These are phyloP conservation scores for Dioszegia hungarica DNA, from an alignment of 768 basidiomycete genomes.

Conservation along the genomic window DNA sequence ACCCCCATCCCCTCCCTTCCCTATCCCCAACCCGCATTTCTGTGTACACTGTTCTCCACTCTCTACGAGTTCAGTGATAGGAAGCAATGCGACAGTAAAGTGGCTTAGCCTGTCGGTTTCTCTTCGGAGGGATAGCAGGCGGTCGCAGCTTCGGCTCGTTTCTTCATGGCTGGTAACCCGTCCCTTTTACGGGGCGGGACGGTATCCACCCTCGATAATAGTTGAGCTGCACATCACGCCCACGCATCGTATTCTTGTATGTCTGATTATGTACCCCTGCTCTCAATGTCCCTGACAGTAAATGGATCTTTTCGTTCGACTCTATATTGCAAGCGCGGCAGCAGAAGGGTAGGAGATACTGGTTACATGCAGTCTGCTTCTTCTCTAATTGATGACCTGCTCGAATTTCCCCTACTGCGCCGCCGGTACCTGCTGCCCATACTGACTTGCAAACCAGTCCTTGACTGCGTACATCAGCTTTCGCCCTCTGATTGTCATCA, in stretches of 20 bases:
- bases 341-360: no score
- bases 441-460: constrained; percentile 44
- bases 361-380: no score
- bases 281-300: no score
- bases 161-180: no score
- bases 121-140: neutral
- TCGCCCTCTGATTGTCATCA: neutral
- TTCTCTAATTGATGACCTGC: neutral
- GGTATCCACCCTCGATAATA: neutral
- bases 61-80: constrained; percentile 35
- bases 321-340: no score
- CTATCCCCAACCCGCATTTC: constrained; percentile 5
- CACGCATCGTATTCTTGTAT: no score
- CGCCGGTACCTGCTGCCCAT: constrained; percentile 33
- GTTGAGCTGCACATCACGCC: constrained; percentile 24
- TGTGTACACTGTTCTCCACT: constrained; percentile 37
- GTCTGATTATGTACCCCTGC: no score
- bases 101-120: neutral
- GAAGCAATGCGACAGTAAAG: constrained; percentile 40
- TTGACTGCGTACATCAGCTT: constrained; percentile 31
- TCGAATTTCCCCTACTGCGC: constrained; percentile 7
- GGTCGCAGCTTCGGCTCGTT: neutral
- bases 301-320: no score
- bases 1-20: neutral
- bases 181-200: no score